Conservation (phyloP, 1,139 yeast genomes). For the Taphrina pruni region DNA sequence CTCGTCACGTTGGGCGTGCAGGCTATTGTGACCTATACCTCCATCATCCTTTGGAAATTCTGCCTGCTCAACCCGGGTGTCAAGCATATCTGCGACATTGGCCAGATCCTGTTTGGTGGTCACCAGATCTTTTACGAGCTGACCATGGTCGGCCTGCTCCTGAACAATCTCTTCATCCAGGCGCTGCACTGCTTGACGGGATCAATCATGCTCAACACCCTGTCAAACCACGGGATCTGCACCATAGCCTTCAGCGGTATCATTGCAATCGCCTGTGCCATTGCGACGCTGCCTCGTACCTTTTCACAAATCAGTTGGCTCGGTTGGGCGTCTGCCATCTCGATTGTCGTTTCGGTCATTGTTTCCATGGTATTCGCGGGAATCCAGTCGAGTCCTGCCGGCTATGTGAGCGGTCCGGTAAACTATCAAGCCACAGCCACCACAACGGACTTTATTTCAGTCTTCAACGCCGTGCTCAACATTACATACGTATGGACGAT, state of each 20-base stretch:
- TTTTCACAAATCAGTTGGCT: constrained; percentile 60
- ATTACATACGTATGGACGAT: constrained; percentile 49
- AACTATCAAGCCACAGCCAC: constrained; percentile 58
- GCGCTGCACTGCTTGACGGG: constrained; percentile 66
- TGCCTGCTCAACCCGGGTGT: constrained; percentile 62
- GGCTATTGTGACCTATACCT: constrained; percentile 61
- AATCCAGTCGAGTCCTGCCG: constrained; percentile 59
- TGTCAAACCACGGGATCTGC: constrained; percentile 60
- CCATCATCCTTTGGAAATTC: constrained; percentile 61
- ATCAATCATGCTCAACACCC: constrained; percentile 64
- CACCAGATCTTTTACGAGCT: constrained; percentile 62
- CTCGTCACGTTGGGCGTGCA: constrained; percentile 60
- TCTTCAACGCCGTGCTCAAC: constrained; percentile 59
- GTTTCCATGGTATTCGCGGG: constrained; percentile 63
- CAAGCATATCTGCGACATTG: constrained; percentile 64
- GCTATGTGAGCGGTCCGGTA: constrained; percentile 49
- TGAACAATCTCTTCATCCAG: constrained; percentile 64
- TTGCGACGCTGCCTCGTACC: constrained; percentile 57
- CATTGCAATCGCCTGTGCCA: constrained; percentile 57
- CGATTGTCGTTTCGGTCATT: constrained; percentile 64
- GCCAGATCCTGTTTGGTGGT: constrained; percentile 63
- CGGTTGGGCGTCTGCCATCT: constrained; percentile 58
- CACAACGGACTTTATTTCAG: constrained; percentile 62
- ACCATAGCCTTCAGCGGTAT: constrained; percentile 61
- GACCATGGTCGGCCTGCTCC: constrained; percentile 62